Evolutionary conservation across 83 land plant species (phyloP).

Genomic region (Diphasiastrum complanatum): DNA sequence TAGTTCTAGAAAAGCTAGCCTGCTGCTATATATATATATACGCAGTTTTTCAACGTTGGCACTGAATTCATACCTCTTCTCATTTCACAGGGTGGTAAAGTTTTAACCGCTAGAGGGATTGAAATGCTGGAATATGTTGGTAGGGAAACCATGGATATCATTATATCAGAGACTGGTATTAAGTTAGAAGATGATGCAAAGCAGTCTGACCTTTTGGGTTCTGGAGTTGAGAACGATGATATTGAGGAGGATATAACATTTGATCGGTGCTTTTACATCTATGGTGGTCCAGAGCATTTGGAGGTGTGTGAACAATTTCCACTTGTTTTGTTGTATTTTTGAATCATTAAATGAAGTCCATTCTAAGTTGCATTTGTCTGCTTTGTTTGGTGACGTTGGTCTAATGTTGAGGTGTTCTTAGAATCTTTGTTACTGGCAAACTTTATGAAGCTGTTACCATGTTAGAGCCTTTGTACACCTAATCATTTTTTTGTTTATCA

Average conservation of each 20-base stretch:
- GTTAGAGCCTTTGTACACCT: background rate
- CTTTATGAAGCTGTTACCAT: background rate
- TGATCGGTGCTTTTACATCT: conserved; percentile 97
- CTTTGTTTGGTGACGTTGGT: background rate
- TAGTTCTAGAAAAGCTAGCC: no score
- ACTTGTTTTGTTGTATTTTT: no score
- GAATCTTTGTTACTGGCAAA: no score
- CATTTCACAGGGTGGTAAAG: conserved; percentile 69
- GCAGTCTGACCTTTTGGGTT: conserved; percentile 26
- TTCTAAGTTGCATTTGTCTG: background rate
- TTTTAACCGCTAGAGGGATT: conserved; percentile 83
- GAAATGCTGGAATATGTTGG: conserved; percentile 90
- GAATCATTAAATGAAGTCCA: background rate
- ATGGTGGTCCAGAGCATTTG: conserved; percentile 97
- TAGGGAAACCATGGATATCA: conserved; percentile 87
- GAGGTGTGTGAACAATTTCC: no score
- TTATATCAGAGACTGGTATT: conserved; percentile 80
- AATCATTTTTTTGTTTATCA: background rate
- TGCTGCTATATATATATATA: no score
- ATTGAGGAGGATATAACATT: conserved; percentile 77
- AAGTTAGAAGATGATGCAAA: conserved; percentile 57
- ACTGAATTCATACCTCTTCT: background rate
- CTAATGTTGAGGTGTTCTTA: background rate
- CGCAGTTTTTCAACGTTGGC: no score
- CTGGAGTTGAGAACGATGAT: conserved; percentile 41